Evolutionary conservation across 345 rosid species (phyloP).

Genomic region (Sisymbrium altissimum): DNA sequence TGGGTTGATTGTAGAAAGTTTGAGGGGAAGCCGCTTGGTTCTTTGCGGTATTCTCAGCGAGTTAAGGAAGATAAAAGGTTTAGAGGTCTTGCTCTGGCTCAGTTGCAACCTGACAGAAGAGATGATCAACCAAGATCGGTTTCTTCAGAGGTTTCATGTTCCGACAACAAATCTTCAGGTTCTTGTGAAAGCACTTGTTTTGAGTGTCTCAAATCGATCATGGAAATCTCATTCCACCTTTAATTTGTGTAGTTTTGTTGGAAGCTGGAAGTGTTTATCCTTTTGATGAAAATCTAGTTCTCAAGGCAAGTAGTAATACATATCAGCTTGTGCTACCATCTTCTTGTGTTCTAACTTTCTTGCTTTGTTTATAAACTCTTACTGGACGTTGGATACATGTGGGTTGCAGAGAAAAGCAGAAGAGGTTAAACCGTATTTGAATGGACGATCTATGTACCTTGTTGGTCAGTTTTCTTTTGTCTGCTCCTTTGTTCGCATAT

Average conservation of each 20-base stretch:
- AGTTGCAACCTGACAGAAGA: conserved; percentile 31
- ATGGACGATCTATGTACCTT: conserved; percentile 79
- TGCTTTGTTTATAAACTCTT: neutral
- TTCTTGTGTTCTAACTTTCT: conserved; percentile 18
- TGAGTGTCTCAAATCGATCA: neutral
- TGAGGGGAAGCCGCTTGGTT: conserved; percentile 28
- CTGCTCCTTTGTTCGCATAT: neutral
- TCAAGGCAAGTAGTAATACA: conserved; percentile 50
- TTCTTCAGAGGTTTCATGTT: conserved; percentile 42
- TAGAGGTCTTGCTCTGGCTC: conserved; percentile 41
- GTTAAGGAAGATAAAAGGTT: conserved; percentile 34
- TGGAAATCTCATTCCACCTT: neutral
- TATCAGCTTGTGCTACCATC: neutral
- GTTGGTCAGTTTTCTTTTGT: conserved; percentile 70
- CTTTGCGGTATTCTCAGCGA: conserved; percentile 35
- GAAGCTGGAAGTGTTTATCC: conserved; percentile 46
- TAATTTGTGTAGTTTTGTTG: conserved; percentile 47
- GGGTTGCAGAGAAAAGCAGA: conserved; percentile 71
- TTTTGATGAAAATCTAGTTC: conserved; percentile 47
- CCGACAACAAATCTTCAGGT: conserved; percentile 59
- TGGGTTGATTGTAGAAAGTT: conserved; percentile 41
- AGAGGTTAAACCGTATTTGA: conserved; percentile 67
- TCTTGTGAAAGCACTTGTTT: neutral
- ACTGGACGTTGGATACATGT: neutral
- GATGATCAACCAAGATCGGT: conserved; percentile 8